These are phyloP conservation scores for Paulownia fortunei DNA, from an alignment of 257 asterid genomes.

Conservation along the genomic window DNA sequence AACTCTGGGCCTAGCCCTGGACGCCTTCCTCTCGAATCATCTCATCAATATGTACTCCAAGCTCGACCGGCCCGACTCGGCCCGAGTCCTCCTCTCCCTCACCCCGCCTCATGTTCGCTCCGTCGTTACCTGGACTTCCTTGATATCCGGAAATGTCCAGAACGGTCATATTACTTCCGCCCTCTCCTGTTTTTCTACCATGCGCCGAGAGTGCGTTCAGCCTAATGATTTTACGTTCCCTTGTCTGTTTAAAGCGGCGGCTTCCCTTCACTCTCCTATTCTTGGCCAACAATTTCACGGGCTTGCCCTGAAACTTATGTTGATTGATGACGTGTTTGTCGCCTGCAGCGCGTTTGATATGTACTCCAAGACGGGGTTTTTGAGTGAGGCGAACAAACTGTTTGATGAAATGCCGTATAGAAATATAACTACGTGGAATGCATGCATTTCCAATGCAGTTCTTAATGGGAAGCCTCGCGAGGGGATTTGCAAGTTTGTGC, in stretches of 20 bases:
- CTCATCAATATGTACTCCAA: constrained; percentile 91
- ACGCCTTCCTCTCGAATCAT: constrained; percentile 72
- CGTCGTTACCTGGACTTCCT: constrained; percentile 90
- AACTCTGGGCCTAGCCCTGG: constrained; percentile 44
- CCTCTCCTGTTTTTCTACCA: constrained; percentile 49
- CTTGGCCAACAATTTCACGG: constrained; percentile 76
- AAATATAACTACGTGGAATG: constrained; percentile 88
- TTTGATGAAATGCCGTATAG: constrained; percentile 77
- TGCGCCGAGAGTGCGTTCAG: constrained; percentile 67
- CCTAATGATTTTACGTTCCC: constrained; percentile 94
- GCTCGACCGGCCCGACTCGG: constrained; percentile 66
- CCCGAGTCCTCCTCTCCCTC: constrained; percentile 57
- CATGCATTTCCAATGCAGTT: constrained; percentile 72
- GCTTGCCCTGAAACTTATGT: constrained; percentile 54
- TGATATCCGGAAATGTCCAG: constrained; percentile 84
- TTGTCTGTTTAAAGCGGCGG: constrained; percentile 79
- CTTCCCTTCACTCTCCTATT: constrained; percentile 46
- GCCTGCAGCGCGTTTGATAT: constrained; percentile 84
- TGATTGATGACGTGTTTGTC: constrained; percentile 66
- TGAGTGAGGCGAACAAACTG: constrained; percentile 56
- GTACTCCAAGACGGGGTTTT: constrained; percentile 59
- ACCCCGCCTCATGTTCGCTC: constrained; percentile 66
- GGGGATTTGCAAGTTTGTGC: constrained; percentile 56
- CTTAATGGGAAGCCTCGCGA: constrained; percentile 53
- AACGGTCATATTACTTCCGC: constrained; percentile 70